A percentile compares a stretch with the other conserved stretches of the same genome.
Evolutionary conservation across 306 rosid genomes (phyloP).

Genomic region (Cucurbita moschata): DNA sequence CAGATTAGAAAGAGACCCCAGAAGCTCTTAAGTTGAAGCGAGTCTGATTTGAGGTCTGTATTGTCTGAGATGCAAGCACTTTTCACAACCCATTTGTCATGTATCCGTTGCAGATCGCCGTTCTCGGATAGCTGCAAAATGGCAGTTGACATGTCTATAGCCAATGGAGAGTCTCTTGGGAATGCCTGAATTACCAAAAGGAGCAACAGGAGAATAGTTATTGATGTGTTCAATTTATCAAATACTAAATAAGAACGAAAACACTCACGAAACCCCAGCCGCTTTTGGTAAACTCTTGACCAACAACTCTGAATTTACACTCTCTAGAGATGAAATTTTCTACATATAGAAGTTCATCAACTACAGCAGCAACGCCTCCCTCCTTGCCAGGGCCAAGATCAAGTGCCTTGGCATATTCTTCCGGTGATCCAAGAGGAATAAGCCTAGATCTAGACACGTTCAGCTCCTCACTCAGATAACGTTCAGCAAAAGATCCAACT

Average conservation of each 20-base stretch:
- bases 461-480: slow-evolving; percentile 54
- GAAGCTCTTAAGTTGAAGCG: slow-evolving; percentile 72
- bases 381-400: slow-evolving; percentile 52
- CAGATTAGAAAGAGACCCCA: slow-evolving; percentile 85
- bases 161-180: slow-evolving; percentile 83
- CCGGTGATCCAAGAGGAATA: slow-evolving; percentile 65
- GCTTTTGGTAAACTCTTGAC: slow-evolving; percentile 91
- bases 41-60: slow-evolving; percentile 51
- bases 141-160: slow-evolving; percentile 81
- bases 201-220: not conserved
- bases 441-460: slow-evolving; percentile 72
- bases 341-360: slow-evolving; percentile 67
- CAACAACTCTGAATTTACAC: slow-evolving; percentile 70
- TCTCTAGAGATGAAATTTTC: slow-evolving; percentile 71
- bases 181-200: slow-evolving; percentile 41
- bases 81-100: slow-evolving; percentile 74
- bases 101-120: slow-evolving; percentile 88
- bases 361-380: slow-evolving; percentile 91
- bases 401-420: slow-evolving; percentile 62
- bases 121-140: slow-evolving; percentile 84
- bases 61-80: slow-evolving; percentile 38
- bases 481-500: slow-evolving; percentile 80
- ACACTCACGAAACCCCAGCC: slow-evolving; percentile 98
- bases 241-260: not conserved
- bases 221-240: not conserved